Base-by-base conservation (phyloP, 1,284 basidiomycete genomes). In the Cutaneotrichosporon daszewskae region DNA sequence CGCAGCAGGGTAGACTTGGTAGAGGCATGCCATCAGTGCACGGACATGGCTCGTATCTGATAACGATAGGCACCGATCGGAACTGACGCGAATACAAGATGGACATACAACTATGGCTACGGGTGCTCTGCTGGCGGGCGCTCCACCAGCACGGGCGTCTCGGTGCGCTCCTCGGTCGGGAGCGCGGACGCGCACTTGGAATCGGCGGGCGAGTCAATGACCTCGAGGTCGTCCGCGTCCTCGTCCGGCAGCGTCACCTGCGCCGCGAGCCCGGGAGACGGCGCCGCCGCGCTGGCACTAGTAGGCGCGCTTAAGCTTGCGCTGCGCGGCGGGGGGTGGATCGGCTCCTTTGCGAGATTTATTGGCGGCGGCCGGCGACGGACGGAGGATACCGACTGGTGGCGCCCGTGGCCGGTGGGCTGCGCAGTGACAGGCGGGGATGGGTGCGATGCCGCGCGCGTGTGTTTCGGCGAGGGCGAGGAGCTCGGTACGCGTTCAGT, bases 331-430 rank as follows among this genome's bases (percentile, higher is more conserved):
- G 43, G 37, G 1, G 37, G 37, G 8, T 34, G 10, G n/a, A 44
- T 41, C 3, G 19, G 16, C 19, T 17, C 22, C 22, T 17, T 23
- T 10, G 32, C 32, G 22, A 27, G 8, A 19, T n/a, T 17, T 28
- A 36, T 32, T 19, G 35, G 33, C 14, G 33, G 35, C 13, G 42
- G 34, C 2, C 35, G 17, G 14, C 35, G 34, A n/a, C n/a, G n/a
- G n/a, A n/a, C n/a, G n/a, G n/a, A n/a, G n/a, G n/a, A n/a, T n/a
- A n/a, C n/a, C n/a, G n/a, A n/a, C n/a, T n/a, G n/a, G n/a, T n/a
- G n/a, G n/a, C n/a, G n/a, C n/a, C n/a, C n/a, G n/a, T n/a, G n/a
- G n/a, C n/a, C n/a, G n/a, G n/a, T n/a, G n/a, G n/a, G n/a, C n/a
- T n/a, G n/a, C 17, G 42, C 28, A 10, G 42, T 31, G 14, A 31